These are phyloP conservation scores for Orychophragmus violaceus DNA, from an alignment of 345 rosid species.

Conservation along the genomic window DNA sequence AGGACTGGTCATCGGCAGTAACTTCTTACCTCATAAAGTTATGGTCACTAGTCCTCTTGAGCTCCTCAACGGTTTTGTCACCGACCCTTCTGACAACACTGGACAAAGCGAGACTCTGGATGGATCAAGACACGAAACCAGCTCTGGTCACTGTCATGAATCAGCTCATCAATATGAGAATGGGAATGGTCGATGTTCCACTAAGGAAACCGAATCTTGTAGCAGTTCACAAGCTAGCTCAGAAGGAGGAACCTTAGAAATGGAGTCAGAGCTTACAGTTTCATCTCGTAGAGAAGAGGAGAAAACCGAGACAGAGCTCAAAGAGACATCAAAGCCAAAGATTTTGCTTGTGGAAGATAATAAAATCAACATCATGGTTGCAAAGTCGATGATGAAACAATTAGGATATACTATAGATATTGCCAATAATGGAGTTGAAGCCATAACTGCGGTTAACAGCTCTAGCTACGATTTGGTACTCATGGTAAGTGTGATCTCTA, in stretches of 20 bases:
- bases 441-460: conserved; percentile 53
- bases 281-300: conserved; percentile 35
- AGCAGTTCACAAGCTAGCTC: conserved; percentile 34
- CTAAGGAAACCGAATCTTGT: conserved; percentile 24
- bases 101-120: conserved; percentile 38
- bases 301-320: conserved; percentile 19
- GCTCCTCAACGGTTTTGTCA: conserved; percentile 17
- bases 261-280: conserved; percentile 30
- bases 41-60: conserved; percentile 36
- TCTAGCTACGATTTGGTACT: conserved; percentile 62
- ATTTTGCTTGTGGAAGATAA: conserved; percentile 96
- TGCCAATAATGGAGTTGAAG: conserved; percentile 81
- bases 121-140: conserved; percentile 54
- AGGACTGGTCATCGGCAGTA: background rate
- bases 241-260: conserved; percentile 24
- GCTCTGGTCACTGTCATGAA: conserved; percentile 35
- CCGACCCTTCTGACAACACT: conserved; percentile 24
- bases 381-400: conserved; percentile 82
- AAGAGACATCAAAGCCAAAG: conserved; percentile 52
- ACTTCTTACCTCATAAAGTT: conserved; percentile 31
- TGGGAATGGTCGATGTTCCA: conserved; percentile 16
- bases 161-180: conserved; percentile 24
- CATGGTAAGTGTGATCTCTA: conserved; percentile 63
- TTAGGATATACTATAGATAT: conserved; percentile 70
- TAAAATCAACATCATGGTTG: conserved; percentile 83